Evolutionary conservation across 805 yeast species (phyloP), one percentile per base, ranked within the genome.

Genomic region (Isabelozyma rhagii): DNA sequence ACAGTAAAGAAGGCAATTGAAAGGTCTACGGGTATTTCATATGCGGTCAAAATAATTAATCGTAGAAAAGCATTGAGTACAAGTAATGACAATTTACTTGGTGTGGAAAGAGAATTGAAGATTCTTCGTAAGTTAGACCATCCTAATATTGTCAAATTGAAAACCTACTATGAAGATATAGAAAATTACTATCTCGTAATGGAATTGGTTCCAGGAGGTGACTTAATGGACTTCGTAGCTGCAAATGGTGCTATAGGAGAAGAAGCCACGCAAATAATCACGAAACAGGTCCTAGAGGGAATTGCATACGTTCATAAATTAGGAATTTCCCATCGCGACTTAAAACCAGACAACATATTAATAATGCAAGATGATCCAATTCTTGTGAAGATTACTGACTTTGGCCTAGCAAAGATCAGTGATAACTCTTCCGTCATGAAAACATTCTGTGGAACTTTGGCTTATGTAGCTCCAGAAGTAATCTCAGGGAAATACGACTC

Each of bases 171-270:
- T 63, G 97, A 92, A 62, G 97, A 93, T 63, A 71, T 75, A 5
- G 88, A 85, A 51, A 82, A 80, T 59, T 89, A 89, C 65, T 93
- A 89, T 64, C 74, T 94, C 54, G 93, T 94, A 7, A 93, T 94
- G 97, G 99, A 94, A 62, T 88, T 85, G 59, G 96, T 94, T 27
- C 85, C 96, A 1, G 97, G 97, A 13, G 99, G 99, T 25, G 99
- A 94, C 66, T 73, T 94, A 47, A 94, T 94, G 99, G 99, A 94
- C 71, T 92, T 89, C 68, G 96, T 93, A 2, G 93, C 96, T 0
- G 89, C 91, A 2, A 87, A 89, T 67, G 97, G 97, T 2, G 82
- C 93, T 2, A 87, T 94, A 15, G 93, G 93, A 11, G 99, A 94
- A 66, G 91, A 83, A 44, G 94, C 96, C 3, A 88, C 92, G 8